Evolutionary conservation across 1,139 yeast species (phyloP).

Genomic region (Suhomyces bribrorum): DNA sequence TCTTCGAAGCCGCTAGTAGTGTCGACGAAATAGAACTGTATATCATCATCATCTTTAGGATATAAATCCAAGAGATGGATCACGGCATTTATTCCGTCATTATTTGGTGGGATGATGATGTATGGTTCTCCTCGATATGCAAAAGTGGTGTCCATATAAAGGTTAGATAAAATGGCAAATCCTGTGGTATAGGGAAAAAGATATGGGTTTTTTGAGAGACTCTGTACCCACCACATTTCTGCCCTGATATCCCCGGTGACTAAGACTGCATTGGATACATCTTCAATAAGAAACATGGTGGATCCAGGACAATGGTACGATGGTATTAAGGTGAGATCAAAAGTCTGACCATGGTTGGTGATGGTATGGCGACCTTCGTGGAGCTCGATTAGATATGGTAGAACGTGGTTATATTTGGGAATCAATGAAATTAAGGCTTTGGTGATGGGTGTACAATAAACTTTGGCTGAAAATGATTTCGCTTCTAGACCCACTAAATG

Average conservation of each 20-base stretch:
- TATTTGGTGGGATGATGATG: constrained; percentile 44
- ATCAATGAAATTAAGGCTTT: constrained; percentile 32
- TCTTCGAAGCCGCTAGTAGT: constrained; percentile 58
- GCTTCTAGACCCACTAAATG: constrained; percentile 53
- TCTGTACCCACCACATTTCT: constrained; percentile 53
- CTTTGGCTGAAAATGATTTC: constrained; percentile 39
- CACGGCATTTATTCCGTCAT: constrained; percentile 41
- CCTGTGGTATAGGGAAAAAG: constrained; percentile 48
- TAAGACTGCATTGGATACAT: constrained; percentile 34
- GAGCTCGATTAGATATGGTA: constrained; percentile 23
- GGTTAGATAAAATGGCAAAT: constrained; percentile 37
- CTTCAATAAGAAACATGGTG: constrained; percentile 54
- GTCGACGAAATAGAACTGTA: constrained; percentile 45
- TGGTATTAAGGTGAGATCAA: constrained; percentile 29
- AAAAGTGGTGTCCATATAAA: constrained; percentile 62
- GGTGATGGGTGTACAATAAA: constrained; percentile 55
- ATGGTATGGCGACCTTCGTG: constrained; percentile 17
- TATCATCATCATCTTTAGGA: constrained; percentile 41
- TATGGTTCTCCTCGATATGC: constrained; percentile 53
- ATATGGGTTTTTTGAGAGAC: constrained; percentile 37
- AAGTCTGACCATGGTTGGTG: constrained; percentile 8
- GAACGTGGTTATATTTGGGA: constrained; percentile 23
- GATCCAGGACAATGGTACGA: constrained; percentile 69
- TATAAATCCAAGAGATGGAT: constrained; percentile 39
- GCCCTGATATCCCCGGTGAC: constrained; percentile 64